Evolutionary conservation across 148 eudicot genomes (phyloP), one percentile per base, ranked within the genome.

Genomic region (Pharnaceum exiguum): DNA sequence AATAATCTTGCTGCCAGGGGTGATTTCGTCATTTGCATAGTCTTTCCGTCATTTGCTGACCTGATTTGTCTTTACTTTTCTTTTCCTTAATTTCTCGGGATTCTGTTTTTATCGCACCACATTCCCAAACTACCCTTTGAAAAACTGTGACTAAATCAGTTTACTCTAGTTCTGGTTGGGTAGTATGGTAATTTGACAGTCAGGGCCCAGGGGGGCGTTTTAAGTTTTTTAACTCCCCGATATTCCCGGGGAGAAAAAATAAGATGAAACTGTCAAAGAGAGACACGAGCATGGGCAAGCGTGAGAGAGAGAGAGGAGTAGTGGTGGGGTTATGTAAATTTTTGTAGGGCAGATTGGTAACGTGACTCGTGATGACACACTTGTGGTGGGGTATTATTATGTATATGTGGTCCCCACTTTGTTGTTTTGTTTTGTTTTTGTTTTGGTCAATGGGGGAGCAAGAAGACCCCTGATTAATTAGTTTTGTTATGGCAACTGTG

Each of bases 231-330:
- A 55, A 42, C 26, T 52, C n/a, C 11, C 51, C 75, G 71, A 72
- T 75, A 77, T 68, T 65, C 79, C 70, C 63, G 65, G 77, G 73
- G 42, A 53, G 56, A 71, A 38, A 21, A 17, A 28, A 36, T 63
- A 12, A 7, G 38, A 6, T 35, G 12, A 12, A 35, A 51, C 57
- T 65, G 54, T 33, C 51, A 27, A 63, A n/a, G n/a, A n/a, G n/a
- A n/a, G n/a, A 61, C 57, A 70, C 57, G 42, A 67, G 74, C 76
- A 51, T 62, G 68, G 62, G 68, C 71, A 59, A 57, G 76, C 60
- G 60, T 66, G 66, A 36, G 67, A 29, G 28, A 38, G 45, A 32
- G 52, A 46, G 55, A 25, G 21, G 17, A 18, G 40, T 8, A 19
- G 47, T 31, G 61, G 40, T 8, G 25, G 47, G 39, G 61, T 55